Evolutionary conservation across 2,329 filamentous ascomycete genomes (phyloP), one percentile per base, ranked within the genome.

Genomic region (Trichoderma sp.): DNA sequence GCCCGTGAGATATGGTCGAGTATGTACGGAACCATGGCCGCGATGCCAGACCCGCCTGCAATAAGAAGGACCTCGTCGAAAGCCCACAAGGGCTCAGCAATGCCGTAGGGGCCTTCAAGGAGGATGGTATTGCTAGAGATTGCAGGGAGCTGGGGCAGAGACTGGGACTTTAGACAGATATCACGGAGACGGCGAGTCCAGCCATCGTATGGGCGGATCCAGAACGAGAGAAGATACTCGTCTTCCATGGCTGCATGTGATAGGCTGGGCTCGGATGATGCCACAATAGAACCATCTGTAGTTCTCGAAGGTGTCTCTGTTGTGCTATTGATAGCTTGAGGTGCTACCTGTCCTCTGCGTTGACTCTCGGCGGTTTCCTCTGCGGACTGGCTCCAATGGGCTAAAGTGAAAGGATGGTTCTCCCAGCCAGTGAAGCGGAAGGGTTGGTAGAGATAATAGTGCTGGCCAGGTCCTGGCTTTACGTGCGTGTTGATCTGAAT

Each of bases 361-460:
- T 64, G 48, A 17, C 2, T 34, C 42, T 32, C 32, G 6, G 2
- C 3, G 15, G 42, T 37, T 39, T 52, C 45, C 34, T 9, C 39
- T n/a, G 5, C 13, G 7, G 60, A 39, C 34, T 42, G 34, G 48
- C 22, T 42, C 60, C 60, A 64, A 27, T 64, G 29, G 12, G 76
- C 76, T 34, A 81, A 74, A 17, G 79, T 81, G 69, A 82, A 81
- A 0, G 80, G 80, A 65, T 82, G 80, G 68, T 76, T 80, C 64
- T 82, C 78, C 80, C 80, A 82, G 60, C 77, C 74, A 13, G 72
- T 70, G 48, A 72, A 67, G 61, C 74, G 74, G 35, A 64, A 64
- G 25, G 75, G 72, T 15, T 80, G 76, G 70, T 79, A 77, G 19
- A 81, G 64, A 71, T 78, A 81, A 69, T 80, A 81, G 73, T 77